These are phyloP conservation scores for Malassezia cuniculi DNA, from an alignment of 1,284 basidiomycete genomes.

Conservation along the genomic window DNA sequence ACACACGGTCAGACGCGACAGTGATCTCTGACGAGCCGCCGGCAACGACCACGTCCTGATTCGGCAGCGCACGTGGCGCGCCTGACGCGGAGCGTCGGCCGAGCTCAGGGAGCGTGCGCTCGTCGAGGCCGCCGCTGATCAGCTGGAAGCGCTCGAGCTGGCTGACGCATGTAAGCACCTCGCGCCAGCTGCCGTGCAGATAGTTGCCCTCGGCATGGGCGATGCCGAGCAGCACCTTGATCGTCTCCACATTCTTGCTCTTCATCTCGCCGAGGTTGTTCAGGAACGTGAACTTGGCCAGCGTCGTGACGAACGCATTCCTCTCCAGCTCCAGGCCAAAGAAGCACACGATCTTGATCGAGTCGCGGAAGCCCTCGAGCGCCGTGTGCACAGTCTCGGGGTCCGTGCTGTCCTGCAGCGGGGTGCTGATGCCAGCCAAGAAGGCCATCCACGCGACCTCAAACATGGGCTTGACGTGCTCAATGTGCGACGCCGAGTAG, in stretches of 20 bases:
- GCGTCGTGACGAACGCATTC: conserved; percentile 44
- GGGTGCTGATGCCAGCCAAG: conserved; percentile 40
- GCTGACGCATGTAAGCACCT: conserved; percentile 42
- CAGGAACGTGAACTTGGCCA: conserved; percentile 45
- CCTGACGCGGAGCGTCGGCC: conserved; percentile 49
- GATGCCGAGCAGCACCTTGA: conserved; percentile 43
- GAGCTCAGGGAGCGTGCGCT: conserved; percentile 61
- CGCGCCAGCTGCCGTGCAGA: conserved; percentile 42
- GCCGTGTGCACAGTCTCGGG: conserved; percentile 34
- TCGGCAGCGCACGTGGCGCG: conserved; percentile 50
- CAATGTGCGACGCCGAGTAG: conserved; percentile 43
- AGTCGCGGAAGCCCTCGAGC: conserved; percentile 40
- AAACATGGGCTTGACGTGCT: conserved; percentile 45
- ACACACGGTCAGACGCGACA: conserved; percentile 97
- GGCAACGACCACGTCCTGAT: conserved; percentile 89
- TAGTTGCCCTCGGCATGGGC: conserved; percentile 44
- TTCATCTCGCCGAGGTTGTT: conserved; percentile 46
- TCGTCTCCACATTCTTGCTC: conserved; percentile 44
- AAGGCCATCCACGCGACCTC: conserved; percentile 46
- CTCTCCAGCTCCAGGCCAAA: conserved; percentile 43
- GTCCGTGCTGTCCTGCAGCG: conserved; percentile 41
- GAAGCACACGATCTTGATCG: conserved; percentile 43
- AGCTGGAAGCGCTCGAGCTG: conserved; percentile 45
- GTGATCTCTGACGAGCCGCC: conserved; percentile 95
- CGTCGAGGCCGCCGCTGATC: conserved; percentile 45